Evolutionary conservation across 169 alveolate species (phyloP).

Genomic region (Plasmodium gallinaceum): DNA sequence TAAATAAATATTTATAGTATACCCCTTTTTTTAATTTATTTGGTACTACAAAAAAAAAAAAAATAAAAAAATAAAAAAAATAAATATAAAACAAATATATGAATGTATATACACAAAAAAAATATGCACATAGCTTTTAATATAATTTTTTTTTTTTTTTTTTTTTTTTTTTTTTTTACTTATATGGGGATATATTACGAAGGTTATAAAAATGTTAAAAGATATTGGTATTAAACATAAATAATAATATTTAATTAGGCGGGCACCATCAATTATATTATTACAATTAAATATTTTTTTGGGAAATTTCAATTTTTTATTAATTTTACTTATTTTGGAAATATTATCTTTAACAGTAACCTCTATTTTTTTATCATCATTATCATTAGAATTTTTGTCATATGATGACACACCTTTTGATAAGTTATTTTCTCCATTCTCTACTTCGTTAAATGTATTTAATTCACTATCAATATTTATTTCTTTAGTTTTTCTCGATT

Average conservation of each 20-base stretch:
- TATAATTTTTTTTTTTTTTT: background rate
- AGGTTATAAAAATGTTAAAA: conserved; percentile 37
- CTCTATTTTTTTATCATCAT: background rate
- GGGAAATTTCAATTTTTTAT: background rate
- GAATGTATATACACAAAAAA: background rate
- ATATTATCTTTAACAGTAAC: background rate
- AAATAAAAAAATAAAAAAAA: background rate
- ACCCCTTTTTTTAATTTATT: conserved; percentile 34
- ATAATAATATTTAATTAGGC: conserved; percentile 39
- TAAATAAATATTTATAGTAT: conserved; percentile 26
- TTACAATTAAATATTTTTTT: conserved; percentile 37
- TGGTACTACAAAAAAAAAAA: conserved; percentile 33
- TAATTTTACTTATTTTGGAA: background rate
- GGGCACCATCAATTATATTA: conserved; percentile 35
- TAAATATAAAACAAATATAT: background rate
- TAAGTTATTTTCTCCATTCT: conserved; percentile 16
- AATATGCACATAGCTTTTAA: background rate
- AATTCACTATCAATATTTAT: background rate
- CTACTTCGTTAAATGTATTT: conserved; percentile 6
- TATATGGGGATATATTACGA: conserved; percentile 40
- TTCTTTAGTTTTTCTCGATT: background rate
- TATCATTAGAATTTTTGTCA: background rate
- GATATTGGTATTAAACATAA: conserved; percentile 52
- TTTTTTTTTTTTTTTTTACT: conserved; percentile 18
- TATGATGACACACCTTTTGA: background rate